phyloP scores from a whole-genome alignment of 345 rosid species.

The Alliaria petiolata region DNA sequence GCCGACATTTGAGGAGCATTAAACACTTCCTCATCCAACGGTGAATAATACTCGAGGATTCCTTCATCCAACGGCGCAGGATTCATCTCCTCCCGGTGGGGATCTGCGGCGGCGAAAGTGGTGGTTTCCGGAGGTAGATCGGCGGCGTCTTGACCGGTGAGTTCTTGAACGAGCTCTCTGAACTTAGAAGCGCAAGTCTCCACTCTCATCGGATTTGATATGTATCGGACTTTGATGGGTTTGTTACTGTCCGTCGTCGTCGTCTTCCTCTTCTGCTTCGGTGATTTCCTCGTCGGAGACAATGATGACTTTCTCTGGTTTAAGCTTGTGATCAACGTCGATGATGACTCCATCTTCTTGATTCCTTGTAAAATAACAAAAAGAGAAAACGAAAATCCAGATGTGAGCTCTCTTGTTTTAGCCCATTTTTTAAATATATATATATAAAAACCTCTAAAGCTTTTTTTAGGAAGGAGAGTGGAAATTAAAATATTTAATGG shows the following conservation, averaged over 20 bases:
- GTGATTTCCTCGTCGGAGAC: conserved; percentile 15
- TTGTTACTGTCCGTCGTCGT: conserved; percentile 12
- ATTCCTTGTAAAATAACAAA: neutral
- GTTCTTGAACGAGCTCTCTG: conserved; percentile 80
- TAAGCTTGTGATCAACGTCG: conserved; percentile 6
- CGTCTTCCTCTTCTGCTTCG: conserved; percentile 23
- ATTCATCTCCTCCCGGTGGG: conserved; percentile 14
- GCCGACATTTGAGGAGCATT: conserved; percentile 26
- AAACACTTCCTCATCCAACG: conserved; percentile 21
- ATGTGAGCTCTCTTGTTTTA: neutral
- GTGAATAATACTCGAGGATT: conserved; percentile 22
- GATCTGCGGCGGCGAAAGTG: conserved; percentile 16
- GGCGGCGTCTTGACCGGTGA: conserved; percentile 72
- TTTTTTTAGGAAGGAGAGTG: conserved; percentile 9
- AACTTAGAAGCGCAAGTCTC: conserved; percentile 65
- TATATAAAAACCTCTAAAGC: neutral
- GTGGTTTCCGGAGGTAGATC: conserved; percentile 32
- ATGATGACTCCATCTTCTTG: conserved; percentile 33
- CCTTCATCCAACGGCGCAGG: conserved; percentile 5
- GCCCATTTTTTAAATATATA: neutral
- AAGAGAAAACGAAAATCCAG: neutral
- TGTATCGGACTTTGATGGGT: conserved; percentile 68
- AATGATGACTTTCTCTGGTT: conserved; percentile 12
- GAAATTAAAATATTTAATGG: conserved; percentile 4
- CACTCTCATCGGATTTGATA: conserved; percentile 77